Conservation (phyloP, 2,329 filamentous ascomycete species). For the Xylariomycetidae sp. region DNA sequence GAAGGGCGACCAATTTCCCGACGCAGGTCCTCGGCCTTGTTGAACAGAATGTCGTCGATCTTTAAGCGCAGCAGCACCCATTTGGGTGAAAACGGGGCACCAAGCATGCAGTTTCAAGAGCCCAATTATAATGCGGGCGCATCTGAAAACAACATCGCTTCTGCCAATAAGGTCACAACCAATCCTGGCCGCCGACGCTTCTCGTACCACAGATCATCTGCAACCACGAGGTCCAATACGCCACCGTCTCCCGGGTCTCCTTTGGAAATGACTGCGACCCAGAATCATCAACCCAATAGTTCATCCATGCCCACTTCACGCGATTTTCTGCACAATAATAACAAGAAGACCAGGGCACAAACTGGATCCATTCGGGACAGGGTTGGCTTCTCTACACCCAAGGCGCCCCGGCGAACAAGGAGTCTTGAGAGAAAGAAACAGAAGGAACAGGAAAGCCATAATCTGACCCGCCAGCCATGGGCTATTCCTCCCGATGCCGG, state of each 20-base stretch:
- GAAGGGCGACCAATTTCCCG: constrained; percentile 12
- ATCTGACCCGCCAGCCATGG: constrained; percentile 50
- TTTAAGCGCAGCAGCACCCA: constrained; percentile 23
- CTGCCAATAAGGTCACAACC: constrained; percentile 16
- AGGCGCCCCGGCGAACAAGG: constrained; percentile 18
- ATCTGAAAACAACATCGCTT: constrained; percentile 18
- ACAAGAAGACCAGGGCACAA: constrained; percentile 46
- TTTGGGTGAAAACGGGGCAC: constrained; percentile 16
- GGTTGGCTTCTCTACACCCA: constrained; percentile 39
- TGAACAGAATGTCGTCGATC: constrained; percentile 21
- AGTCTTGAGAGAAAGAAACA: constrained; percentile 27
- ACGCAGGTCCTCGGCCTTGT: constrained; percentile 20
- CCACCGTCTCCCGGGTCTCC: constrained; percentile 30
- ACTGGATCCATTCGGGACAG: constrained; percentile 47
- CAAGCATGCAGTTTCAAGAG: constrained; percentile 17
- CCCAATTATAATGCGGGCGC: constrained; percentile 19
- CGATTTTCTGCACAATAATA: constrained; percentile 40
- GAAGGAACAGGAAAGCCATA: constrained; percentile 19
- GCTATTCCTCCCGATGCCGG: constrained; percentile 62
- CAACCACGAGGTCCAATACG: constrained; percentile 26
- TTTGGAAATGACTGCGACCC: constrained; percentile 17
- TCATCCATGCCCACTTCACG: constrained; percentile 33
- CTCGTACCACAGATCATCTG: constrained; percentile 24
- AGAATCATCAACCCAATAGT: constrained; percentile 19
- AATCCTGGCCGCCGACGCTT: constrained; percentile 24